Base-by-base conservation (phyloP, 208 protist genomes). In the Histomonas meleagridis region DNA sequence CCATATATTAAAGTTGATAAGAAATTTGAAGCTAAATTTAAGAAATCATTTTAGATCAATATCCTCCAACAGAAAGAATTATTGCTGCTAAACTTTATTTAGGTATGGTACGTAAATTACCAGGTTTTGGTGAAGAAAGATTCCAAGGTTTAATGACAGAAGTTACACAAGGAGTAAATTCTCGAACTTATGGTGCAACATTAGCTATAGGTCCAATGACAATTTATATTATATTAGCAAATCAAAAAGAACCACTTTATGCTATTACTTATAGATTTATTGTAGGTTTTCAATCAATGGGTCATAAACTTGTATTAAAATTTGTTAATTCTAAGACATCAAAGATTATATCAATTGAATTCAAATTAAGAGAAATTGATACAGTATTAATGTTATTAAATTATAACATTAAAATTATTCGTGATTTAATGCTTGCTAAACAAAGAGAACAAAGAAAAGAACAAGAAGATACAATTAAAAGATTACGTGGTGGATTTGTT, bases 321-420 rank as follows among this genome's bases (percentile, higher is more conserved):
- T 86, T 86, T 35, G 46, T 2, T 32, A 18, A 53, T 46, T 18
- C 51, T 26, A 40, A 28, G 18, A 3, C 51, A 21, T 57, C 46
- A 51, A n/a, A n/a, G n/a, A n/a, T n/a, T n/a, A 55, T 51, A 12
- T 38, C 76, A 38, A 46, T 12, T n/a, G 43, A 51, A 14, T 53
- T 86, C 21, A 46, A 49, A 4, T 57, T 86, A 26, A 1, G 46
- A 21, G 46, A 86, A 5, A 51, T 48, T 38, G 38, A 46, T 55
- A 46, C 38, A 35, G 28, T 55, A 5, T 7, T 51, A 28, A 86
- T 86, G 76, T 23, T 86, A 26, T 32, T 86, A 3, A 86, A 43
- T 23, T 86, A 86, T 16, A 86, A 86, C 46, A 86, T 86, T n/a
- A 86, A 86, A 5, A n/a, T 86, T 5, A 86, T 51, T 57, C 40